These are phyloP conservation scores for Termitomyces sp. DNA, from an alignment of 768 basidiomycete species.

Conservation along the genomic window DNA sequence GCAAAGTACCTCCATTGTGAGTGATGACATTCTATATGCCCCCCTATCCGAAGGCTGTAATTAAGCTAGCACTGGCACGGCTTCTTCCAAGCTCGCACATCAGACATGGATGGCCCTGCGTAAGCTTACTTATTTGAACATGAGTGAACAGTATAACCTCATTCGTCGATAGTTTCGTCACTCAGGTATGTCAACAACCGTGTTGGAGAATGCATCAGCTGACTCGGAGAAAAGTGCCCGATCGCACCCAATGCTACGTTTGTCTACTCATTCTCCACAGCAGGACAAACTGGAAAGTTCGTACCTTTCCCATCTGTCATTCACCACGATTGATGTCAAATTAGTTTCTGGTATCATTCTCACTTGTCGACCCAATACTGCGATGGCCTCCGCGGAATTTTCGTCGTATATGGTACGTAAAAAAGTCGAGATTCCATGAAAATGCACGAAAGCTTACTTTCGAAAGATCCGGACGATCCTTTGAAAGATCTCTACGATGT, in stretches of 20 bases:
- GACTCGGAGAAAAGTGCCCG: constrained; percentile 26
- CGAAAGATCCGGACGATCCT: constrained; percentile 31
- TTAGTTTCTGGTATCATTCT: constrained; percentile 31
- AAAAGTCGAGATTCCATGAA: too few species aligned
- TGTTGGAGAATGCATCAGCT: neutral
- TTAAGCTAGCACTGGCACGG: constrained; percentile 27
- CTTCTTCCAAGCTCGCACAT: constrained; percentile 28
- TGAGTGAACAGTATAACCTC: neutral
- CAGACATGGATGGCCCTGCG: constrained; percentile 30
- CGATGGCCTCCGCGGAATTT: constrained; percentile 33
- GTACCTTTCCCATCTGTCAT: neutral
- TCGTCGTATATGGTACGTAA: constrained; percentile 21
- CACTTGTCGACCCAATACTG: constrained; percentile 44
- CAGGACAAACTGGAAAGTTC: constrained; percentile 26
- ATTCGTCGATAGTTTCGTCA: constrained; percentile 28
- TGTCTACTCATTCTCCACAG: constrained; percentile 26
- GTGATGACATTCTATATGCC: neutral
- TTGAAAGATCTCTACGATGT: constrained; percentile 30
- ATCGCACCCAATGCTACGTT: constrained; percentile 30
- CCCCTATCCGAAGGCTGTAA: neutral
- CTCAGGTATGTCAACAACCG: constrained; percentile 19
- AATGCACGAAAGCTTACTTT: neutral
- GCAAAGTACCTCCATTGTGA: constrained; percentile 20
- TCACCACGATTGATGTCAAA: neutral
- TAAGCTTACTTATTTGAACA: constrained; percentile 10